Evolutionary conservation across 2,329 filamentous ascomycete genomes (phyloP), one percentile per base, ranked within the genome.

Genomic region (Aspergillus alliaceus): DNA sequence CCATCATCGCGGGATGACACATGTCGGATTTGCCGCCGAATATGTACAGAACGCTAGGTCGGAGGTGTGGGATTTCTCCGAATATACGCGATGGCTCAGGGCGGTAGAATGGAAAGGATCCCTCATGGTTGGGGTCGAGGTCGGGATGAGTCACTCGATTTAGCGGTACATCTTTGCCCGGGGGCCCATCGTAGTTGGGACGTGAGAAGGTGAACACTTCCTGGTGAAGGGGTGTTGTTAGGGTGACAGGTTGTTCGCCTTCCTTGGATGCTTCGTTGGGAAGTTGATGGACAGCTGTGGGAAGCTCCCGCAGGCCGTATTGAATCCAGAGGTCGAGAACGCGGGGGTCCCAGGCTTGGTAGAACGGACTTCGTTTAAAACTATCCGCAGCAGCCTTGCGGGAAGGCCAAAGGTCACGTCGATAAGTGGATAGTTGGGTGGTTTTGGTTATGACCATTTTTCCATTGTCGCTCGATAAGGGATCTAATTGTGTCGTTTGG

Each of bases 401-500:
- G 0, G 89, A 91, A 0, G 91, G 89, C 95, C 93, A 98, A 55
- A 84, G 68, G 64, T 97, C 93, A 42, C 91, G 86, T 14, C 93
- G 86, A 61, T 82, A 81, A 9, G 88, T 84, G 32, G 91, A 96
- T 24, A 86, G 79, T 54, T 80, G 67, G 22, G 73, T 76, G 12
- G 73, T 75, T 61, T 71, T 68, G 50, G 72, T 66, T 42, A 76
- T 69, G 24, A 55, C 29, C n/a, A 58, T 51, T 47, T 68, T 63
- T 37, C 66, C 66, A 15, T 62, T 59, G 25, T 58, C 53, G 32
- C 15, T 12, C 65, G 66, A n/a, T 63, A 44, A 54, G 14, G 57
- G 48, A 31, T 71, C 68, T 29, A 72, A 68, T 70, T 66, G 73
- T 65, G 64, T 80, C 79, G 78, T 74, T 58, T 75, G 66, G 6